Evolutionary conservation across 139 green algal species (phyloP).

Genomic region (Klebsormidium nitens): DNA sequence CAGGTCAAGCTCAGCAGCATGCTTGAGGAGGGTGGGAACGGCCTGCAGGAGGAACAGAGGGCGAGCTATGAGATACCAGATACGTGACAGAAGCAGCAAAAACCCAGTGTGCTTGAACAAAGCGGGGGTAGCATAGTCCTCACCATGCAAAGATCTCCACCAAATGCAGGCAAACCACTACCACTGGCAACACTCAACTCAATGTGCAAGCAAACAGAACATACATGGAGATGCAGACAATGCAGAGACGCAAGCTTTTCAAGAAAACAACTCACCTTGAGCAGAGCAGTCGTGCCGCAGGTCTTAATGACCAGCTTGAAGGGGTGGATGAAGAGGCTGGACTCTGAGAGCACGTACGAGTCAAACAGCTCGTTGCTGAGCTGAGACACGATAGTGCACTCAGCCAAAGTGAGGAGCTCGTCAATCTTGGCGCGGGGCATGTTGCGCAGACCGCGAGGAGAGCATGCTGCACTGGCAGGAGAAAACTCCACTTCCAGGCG

Average conservation of each 20-base stretch:
- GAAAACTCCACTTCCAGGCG: conserved; percentile 36
- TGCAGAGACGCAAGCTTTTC: no score
- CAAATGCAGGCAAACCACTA: no score
- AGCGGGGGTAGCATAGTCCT: no score
- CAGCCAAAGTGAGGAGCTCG: conserved; percentile 52
- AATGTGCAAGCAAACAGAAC: no score
- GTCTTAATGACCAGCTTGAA: conserved; percentile 93
- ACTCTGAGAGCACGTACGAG: conserved; percentile 96
- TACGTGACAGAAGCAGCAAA: no score
- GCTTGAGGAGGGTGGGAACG: conserved; percentile 69
- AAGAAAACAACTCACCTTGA: conserved; percentile 41
- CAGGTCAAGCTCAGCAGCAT: conserved; percentile 59
- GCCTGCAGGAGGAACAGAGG: no score
- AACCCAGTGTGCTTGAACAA: no score
- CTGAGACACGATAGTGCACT: conserved; percentile 89
- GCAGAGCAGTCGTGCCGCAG: conserved; percentile 91
- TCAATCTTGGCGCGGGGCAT: conserved; percentile 33
- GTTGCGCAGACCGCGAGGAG: conserved; percentile 19
- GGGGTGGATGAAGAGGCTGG: conserved; percentile 91
- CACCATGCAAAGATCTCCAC: no score
- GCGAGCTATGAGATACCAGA: no score
- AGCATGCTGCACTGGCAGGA: not conserved
- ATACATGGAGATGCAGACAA: no score
- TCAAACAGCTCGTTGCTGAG: conserved; percentile 74
- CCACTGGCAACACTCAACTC: no score